Percentiles rank a stretch among this genome's conserved stretches.
These are phyloP conservation scores for Trichocomaceae sp. DNA, from an alignment of 2,329 filamentous ascomycete genomes.

Conservation along the genomic window DNA sequence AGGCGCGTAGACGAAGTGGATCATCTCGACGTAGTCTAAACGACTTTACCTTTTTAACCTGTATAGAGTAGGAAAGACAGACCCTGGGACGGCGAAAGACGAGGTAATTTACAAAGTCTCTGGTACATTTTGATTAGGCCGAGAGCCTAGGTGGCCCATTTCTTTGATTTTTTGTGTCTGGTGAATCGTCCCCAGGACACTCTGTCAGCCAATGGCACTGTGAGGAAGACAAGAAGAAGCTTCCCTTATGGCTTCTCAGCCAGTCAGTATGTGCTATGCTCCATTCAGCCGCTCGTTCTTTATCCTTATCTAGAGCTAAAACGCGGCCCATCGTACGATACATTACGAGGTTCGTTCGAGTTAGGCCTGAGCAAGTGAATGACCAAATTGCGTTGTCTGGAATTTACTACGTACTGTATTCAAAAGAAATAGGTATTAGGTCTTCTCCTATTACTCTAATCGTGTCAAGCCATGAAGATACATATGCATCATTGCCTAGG, in stretches of 20 bases:
- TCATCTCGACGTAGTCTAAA: slow-evolving; percentile 8
- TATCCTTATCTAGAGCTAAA: slow-evolving; percentile 1
- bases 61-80: background rate
- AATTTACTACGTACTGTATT: background rate
- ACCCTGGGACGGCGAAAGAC: background rate
- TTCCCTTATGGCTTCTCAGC: slow-evolving; percentile 1
- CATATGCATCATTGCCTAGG: background rate
- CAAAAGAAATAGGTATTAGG: background rate
- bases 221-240: slow-evolving; percentile 1
- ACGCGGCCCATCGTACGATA: background rate
- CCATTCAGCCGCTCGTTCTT: slow-evolving; percentile 7
- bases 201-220: slow-evolving; percentile 3
- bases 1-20: slow-evolving; percentile 8
- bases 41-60: background rate
- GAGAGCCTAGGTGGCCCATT: background rate
- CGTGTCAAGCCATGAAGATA: background rate
- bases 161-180: background rate
- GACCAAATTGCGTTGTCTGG: background rate
- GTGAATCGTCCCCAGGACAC: background rate
- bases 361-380: background rate
- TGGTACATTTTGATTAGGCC: background rate
- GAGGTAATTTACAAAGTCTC: background rate
- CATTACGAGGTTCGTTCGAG: background rate
- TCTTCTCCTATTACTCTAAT: background rate
- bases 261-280: background rate